These are phyloP conservation scores for Salinomyces thailandicus DNA, from an alignment of 2,329 filamentous ascomycete genomes.

Conservation along the genomic window DNA sequence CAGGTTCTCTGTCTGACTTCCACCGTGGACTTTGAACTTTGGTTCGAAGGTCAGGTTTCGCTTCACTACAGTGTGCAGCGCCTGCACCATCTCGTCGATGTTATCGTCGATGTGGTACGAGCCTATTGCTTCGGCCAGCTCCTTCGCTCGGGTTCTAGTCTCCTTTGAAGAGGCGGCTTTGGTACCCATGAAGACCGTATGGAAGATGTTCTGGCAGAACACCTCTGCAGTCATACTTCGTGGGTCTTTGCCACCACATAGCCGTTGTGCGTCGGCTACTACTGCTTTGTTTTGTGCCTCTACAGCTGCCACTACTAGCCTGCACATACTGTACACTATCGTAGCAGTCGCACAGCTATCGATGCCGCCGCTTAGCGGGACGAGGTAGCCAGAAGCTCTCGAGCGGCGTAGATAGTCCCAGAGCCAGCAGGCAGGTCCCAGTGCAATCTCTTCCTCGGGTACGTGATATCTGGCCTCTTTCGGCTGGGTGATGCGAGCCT, in stretches of 20 bases:
- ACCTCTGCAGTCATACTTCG: conserved; percentile 44
- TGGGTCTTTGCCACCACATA: conserved; percentile 44
- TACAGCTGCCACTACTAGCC: conserved; percentile 45
- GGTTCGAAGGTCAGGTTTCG: conserved; percentile 50
- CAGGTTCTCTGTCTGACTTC: conserved; percentile 48
- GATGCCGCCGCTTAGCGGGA: conserved; percentile 51
- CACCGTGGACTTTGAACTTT: conserved; percentile 55
- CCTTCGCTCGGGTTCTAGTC: conserved; percentile 55
- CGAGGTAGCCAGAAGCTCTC: conserved; percentile 44
- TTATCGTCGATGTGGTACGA: conserved; percentile 62
- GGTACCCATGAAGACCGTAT: conserved; percentile 62
- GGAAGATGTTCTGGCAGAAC: conserved; percentile 49
- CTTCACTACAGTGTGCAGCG: conserved; percentile 50
- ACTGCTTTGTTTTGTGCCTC: conserved; percentile 44
- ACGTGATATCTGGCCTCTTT: conserved; percentile 45
- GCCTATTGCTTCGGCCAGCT: conserved; percentile 53
- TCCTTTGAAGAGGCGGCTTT: conserved; percentile 54
- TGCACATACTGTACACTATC: conserved; percentile 40
- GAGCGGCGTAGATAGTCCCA: conserved; percentile 53
- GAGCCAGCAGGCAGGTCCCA: conserved; percentile 55
- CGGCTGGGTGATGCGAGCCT: conserved; percentile 34
- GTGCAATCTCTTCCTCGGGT: conserved; percentile 57
- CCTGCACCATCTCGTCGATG: conserved; percentile 57
- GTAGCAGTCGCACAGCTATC: conserved; percentile 49
- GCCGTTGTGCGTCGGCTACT: conserved; percentile 41